These are phyloP conservation scores for Fraxinus pennsylvanica DNA, from an alignment of 257 asterid species.

Conservation along the genomic window DNA sequence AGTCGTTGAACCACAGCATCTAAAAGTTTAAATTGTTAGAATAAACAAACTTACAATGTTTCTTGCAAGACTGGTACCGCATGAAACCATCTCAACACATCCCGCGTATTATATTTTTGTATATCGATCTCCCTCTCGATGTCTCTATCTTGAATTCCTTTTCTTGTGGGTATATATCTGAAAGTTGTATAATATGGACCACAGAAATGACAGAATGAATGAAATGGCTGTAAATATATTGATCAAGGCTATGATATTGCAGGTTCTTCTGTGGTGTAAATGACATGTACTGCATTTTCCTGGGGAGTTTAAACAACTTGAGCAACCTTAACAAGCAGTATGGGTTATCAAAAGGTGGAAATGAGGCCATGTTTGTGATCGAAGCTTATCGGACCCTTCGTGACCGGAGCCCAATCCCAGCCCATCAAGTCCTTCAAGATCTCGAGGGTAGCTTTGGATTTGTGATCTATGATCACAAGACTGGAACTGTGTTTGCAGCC, in stretches of 20 bases:
- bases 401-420: conserved; percentile 88
- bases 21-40: too few relatives aligned
- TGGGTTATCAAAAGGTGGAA: conserved; percentile 66
- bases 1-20: too few relatives aligned
- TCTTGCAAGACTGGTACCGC: too few relatives aligned
- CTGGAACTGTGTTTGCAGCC: conserved; percentile 73
- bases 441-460: conserved; percentile 89
- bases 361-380: conserved; percentile 73
- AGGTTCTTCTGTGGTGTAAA: conserved; percentile 81
- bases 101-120: too few relatives aligned
- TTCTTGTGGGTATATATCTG: too few relatives aligned
- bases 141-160: too few relatives aligned
- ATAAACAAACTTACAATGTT: too few relatives aligned
- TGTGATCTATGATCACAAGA: conserved; percentile 79
- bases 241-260: conserved; percentile 1
- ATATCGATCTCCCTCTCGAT: too few relatives aligned
- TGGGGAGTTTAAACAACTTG: conserved; percentile 71
- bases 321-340: conserved; percentile 77
- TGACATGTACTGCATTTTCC: conserved; percentile 78
- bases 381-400: conserved; percentile 93
- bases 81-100: too few relatives aligned
- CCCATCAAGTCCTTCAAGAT: conserved; percentile 84
- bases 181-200: too few relatives aligned
- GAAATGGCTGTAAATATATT: too few relatives aligned
- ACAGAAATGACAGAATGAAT: too few relatives aligned